Evolutionary conservation across 2,329 filamentous ascomycete genomes (phyloP), one percentile per base, ranked within the genome.

Genomic region (Coniochaeta sp.): DNA sequence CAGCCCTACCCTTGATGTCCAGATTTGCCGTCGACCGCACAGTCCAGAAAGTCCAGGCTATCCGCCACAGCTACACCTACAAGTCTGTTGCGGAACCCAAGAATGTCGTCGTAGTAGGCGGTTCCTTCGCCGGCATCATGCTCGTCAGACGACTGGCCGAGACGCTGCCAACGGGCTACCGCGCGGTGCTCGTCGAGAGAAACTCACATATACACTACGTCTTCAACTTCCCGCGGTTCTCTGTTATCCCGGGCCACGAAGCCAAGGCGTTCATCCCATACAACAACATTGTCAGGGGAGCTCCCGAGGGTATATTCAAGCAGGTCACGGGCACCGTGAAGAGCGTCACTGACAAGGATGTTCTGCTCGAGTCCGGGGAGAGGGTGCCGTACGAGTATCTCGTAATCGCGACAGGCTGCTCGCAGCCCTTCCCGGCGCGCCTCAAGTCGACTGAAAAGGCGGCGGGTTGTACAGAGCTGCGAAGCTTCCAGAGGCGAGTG

Each of bases 401-500:
- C 3, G 74, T 83, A 16, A 68, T 87, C 14, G 82, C 83, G 0
- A 87, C 83, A 0, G 84, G 84, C 0, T 76, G 79, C 0, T 68
- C 72, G 1, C 73, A 73, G 1, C 69, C 69, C 0, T 71, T 81
- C 42, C 82, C 83, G 0, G 80, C 78, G 8, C 76, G 81, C 2
- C 75, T 82, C 0, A 72, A 71, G 6, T 70, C 70, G 0, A 69
- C 74, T 2, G 72, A 74, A 2, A 81, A 79, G 60, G 57, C 61
- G 0, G 72, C 74, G 17, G 80, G 76, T 0, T 71, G 79, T 26
- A 63, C 66, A 50, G 71, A 74, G 24, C 62, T 85, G 47, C 70
- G 70, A 40, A 65, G 66, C 3, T 75, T 82, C 67, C 82, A 83
- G 68, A 63, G 65, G 30, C 28, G 54, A 8, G 54, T 55, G 28